phyloP scores from a whole-genome alignment of 192 early-diverging fungal species.

The Linnemannia hyalina region DNA sequence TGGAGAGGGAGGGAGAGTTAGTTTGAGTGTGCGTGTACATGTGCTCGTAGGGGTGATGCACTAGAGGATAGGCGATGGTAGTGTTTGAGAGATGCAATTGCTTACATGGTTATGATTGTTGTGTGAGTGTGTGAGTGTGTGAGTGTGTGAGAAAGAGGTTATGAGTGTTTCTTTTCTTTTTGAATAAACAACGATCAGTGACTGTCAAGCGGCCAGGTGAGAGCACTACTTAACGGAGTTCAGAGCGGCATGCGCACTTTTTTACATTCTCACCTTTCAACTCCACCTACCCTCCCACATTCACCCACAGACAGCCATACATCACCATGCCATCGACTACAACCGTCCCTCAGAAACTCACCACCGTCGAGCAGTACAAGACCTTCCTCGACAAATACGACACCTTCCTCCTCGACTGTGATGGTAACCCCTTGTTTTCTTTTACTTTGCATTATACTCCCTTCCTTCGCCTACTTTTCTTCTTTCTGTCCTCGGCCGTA shows the following conservation, averaged over 20 bases:
- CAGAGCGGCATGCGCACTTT: background rate
- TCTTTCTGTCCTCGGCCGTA: background rate
- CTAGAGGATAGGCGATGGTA: background rate
- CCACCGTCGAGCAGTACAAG: slow-evolving; percentile 63
- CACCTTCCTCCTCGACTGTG: slow-evolving; percentile 97
- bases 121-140: background rate
- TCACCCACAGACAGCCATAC: background rate
- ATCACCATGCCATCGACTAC: slow-evolving; percentile 9
- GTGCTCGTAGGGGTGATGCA: background rate
- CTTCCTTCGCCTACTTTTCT: background rate
- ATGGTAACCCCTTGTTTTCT: slow-evolving; percentile 69
- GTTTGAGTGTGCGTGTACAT: background rate
- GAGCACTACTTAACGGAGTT: background rate
- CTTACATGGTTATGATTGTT: background rate
- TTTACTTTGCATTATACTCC: background rate
- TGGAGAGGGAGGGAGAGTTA: background rate
- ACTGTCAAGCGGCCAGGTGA: background rate
- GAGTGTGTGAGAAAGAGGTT: background rate
- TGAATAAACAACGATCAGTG: slow-evolving; percentile 5
- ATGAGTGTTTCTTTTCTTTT: background rate
- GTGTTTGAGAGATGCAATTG: background rate
- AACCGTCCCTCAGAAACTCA: slow-evolving; percentile 53
- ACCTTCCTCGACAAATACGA: slow-evolving; percentile 84
- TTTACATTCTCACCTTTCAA: background rate
- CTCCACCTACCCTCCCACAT: background rate